Evolutionary conservation across 1,284 basidiomycete species (phyloP).

Genomic region (Ustilago vetiveriae): DNA sequence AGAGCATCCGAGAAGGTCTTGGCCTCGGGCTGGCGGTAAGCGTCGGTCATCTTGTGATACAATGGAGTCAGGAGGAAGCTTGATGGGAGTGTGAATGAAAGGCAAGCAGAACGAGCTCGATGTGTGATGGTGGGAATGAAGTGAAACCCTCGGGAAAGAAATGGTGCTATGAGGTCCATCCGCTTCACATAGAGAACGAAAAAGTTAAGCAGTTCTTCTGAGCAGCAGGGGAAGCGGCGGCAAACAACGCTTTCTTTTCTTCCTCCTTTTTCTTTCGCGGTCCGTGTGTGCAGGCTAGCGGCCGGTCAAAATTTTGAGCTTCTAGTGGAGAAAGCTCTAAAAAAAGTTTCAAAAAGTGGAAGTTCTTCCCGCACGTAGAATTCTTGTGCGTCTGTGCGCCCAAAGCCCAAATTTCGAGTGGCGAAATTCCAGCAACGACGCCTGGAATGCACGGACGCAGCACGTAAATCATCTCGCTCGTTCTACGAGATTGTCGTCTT

Average conservation of each 20-base stretch:
- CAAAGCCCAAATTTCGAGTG: no score
- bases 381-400: no score
- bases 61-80: neutral
- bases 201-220: constrained; percentile 1
- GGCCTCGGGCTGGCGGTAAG: constrained; percentile 42
- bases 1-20: constrained; percentile 44
- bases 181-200: neutral
- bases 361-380: no score
- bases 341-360: no score
- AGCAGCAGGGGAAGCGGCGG: neutral
- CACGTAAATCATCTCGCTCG: no score
- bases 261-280: no score
- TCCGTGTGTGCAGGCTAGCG: no score
- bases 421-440: no score
- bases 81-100: neutral
- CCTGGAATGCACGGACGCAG: no score
- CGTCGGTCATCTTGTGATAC: constrained; percentile 26
- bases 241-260: constrained; percentile 1
- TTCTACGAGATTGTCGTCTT: no score
- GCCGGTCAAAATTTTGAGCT: neutral
- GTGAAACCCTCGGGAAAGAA: neutral
- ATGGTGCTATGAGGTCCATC: constrained; percentile 2
- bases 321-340: constrained; percentile 8
- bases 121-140: neutral
- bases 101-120: neutral